Conservation (phyloP, 2,329 filamentous ascomycete genomes). For the Stemphylium lycopersici region DNA sequence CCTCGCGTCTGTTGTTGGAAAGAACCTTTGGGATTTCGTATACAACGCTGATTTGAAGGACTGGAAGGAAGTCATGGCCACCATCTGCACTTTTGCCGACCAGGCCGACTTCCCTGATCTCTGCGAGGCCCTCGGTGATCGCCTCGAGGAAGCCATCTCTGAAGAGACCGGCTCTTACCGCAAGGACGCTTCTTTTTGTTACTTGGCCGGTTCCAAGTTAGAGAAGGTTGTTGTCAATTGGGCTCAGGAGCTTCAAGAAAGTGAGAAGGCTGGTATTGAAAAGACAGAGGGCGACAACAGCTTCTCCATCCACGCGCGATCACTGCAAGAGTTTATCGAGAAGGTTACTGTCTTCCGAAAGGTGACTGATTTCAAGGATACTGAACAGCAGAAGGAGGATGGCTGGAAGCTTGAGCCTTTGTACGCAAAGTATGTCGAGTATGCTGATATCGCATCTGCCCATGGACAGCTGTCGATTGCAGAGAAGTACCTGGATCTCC, state of each 20-base stretch:
- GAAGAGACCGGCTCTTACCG: conserved; percentile 60
- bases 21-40: conserved; percentile 97
- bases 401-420: conserved; percentile 89
- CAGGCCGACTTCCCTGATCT: conserved; percentile 91
- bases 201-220: conserved; percentile 90
- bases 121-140: conserved; percentile 92
- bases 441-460: conserved; percentile 90
- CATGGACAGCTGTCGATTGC: conserved; percentile 87
- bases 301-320: conserved; percentile 89
- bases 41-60: conserved; percentile 91
- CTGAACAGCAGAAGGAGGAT: conserved; percentile 70
- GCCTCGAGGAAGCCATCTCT: conserved; percentile 73
- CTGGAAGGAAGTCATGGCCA: conserved; percentile 98
- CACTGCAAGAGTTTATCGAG: conserved; percentile 92
- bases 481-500: conserved; percentile 87
- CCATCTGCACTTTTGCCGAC: conserved; percentile 92
- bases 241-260: conserved; percentile 86
- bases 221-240: conserved; percentile 97
- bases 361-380: conserved; percentile 88
- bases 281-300: conserved; percentile 74
- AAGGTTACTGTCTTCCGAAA: conserved; percentile 97
- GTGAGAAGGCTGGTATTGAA: conserved; percentile 75
- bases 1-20: conserved; percentile 87
- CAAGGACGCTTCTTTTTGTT: conserved; percentile 96
- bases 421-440: conserved; percentile 96